Base-by-base conservation (phyloP, 2,329 filamentous ascomycete species). In the Aspergillus sclerotialis region DNA sequence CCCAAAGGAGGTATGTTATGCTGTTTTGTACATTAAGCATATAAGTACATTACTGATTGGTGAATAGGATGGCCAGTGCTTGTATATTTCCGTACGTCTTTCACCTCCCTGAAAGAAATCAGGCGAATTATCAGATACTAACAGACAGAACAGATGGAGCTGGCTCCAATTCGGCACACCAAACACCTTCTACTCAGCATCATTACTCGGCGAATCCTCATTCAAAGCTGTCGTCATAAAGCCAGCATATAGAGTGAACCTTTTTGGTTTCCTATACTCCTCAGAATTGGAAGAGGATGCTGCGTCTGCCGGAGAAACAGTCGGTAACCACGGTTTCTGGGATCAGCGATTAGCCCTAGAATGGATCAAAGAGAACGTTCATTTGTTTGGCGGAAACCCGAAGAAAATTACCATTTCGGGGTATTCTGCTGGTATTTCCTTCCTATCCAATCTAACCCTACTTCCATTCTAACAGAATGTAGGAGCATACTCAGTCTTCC, bases 111-210 rank as follows among this genome's bases (percentile, higher is more conserved):
- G n/a, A n/a, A n/a, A n/a, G n/a, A n/a, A n/a, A n/a, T n/a, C n/a
- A n/a, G n/a, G n/a, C n/a, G n/a, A n/a, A n/a, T n/a, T n/a, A n/a
- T n/a, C n/a, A n/a, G n/a, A n/a, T n/a, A n/a, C n/a, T n/a, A n/a
- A n/a, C n/a, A n/a, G n/a, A n/a, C n/a, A n/a, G n/a, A n/a, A 5
- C 25, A 69, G 67, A 74, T 43, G 70, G 70, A 74, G 75, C 3
- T 78, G 75, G 48, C 59, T 78, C 14, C 75, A 78, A 53, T 70
- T 69, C 38, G 75, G 75, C 13, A 60, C 52, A 7, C 64, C 74
- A 0, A 76, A 75, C 40, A 58, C 61, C 15, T 55, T 61, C 16
- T 63, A 68, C 30, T 51, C 67, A 2, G 60, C 61, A 3, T 60
- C 63, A 1, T 55, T 78, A 27, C 52, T 77, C 5, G 63, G 60